A percentile compares a stretch with the other conserved stretches of the same genome.
Conservation (phyloP, 352 stramenopile genomes). For the Phytophthora ohioensis region DNA sequence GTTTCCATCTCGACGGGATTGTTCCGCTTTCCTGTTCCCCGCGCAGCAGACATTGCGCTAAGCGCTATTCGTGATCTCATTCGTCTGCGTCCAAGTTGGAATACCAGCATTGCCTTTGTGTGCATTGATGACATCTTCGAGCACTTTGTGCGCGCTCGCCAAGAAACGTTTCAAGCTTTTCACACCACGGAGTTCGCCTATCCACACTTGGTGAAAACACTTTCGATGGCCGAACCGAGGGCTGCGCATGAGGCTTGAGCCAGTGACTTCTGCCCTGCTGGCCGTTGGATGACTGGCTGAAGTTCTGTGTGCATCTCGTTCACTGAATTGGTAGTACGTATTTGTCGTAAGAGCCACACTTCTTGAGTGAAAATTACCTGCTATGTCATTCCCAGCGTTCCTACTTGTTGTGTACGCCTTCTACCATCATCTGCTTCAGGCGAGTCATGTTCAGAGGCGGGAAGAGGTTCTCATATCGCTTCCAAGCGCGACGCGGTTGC, state of each 20-base stretch:
- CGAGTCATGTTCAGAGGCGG: slow-evolving; percentile 51
- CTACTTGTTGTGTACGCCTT: slow-evolving; percentile 29
- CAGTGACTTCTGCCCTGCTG: not conserved
- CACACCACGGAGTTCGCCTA: slow-evolving; percentile 22
- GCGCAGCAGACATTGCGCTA: slow-evolving; percentile 51
- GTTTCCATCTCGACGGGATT: slow-evolving; percentile 67
- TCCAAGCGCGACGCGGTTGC: slow-evolving; percentile 42
- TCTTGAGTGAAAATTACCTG: not conserved
- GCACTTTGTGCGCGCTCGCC: slow-evolving; percentile 44
- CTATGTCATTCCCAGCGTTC: not conserved
- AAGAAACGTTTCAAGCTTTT: slow-evolving; percentile 22
- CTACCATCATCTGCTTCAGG: slow-evolving; percentile 44
- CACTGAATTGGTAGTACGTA: too few relatives aligned
- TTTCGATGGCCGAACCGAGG: slow-evolving; percentile 10
- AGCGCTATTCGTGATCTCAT: slow-evolving; percentile 54
- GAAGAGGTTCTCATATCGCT: slow-evolving; percentile 54
- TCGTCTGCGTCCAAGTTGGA: slow-evolving; percentile 41
- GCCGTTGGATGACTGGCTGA: too few relatives aligned
- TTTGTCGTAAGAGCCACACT: not conserved
- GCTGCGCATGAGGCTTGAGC: slow-evolving; percentile 1
- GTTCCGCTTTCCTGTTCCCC: slow-evolving; percentile 42
- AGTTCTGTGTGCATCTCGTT: too few relatives aligned
- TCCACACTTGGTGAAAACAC: slow-evolving; percentile 18
- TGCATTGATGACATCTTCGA: slow-evolving; percentile 55
- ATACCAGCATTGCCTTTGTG: slow-evolving; percentile 57